phyloP scores from a whole-genome alignment of 768 basidiomycete genomes.

The Pisolithus microcarpus region DNA sequence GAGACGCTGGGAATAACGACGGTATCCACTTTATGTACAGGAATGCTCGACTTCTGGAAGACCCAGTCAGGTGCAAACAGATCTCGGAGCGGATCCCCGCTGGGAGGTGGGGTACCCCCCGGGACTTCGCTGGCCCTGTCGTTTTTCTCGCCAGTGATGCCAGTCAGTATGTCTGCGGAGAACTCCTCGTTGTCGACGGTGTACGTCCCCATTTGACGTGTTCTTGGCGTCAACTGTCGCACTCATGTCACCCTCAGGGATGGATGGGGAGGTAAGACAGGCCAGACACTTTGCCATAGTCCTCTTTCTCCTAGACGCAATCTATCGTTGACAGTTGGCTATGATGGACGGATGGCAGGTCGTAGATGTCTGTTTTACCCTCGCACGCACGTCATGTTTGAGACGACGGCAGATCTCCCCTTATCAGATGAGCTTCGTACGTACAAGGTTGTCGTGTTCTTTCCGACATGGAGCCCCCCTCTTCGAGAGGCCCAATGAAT shows the following conservation, averaged over 20 bases:
- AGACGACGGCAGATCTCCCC: not conserved
- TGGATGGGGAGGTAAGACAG: conserved; percentile 1
- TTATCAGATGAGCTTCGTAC: not conserved
- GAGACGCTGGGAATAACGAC: conserved; percentile 7
- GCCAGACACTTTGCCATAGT: not conserved
- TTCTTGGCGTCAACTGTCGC: not conserved
- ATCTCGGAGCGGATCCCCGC: conserved; percentile 69
- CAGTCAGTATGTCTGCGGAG: conserved; percentile 64
- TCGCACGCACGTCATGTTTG: not conserved
- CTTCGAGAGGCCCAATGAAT: not conserved
- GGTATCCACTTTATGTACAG: conserved; percentile 27
- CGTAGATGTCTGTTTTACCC: not conserved
- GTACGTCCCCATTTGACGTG: conserved; percentile 33
- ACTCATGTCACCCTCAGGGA: not conserved
- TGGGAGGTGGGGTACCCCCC: conserved; percentile 58
- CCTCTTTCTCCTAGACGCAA: no score
- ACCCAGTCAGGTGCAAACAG: conserved; percentile 54
- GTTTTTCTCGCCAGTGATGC: conserved; percentile 60
- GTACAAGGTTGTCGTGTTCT: not conserved
- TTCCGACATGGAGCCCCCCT: not conserved
- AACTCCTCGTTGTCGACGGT: conserved; percentile 60
- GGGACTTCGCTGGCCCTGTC: conserved; percentile 60
- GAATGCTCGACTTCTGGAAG: conserved; percentile 58
- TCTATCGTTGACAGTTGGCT: not conserved
- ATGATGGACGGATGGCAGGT: not conserved